A percentile compares a stretch with the other conserved stretches of the same genome.
These are phyloP conservation scores for Lagerstroemia speciosa DNA, from an alignment of 345 rosid genomes.

Conservation along the genomic window DNA sequence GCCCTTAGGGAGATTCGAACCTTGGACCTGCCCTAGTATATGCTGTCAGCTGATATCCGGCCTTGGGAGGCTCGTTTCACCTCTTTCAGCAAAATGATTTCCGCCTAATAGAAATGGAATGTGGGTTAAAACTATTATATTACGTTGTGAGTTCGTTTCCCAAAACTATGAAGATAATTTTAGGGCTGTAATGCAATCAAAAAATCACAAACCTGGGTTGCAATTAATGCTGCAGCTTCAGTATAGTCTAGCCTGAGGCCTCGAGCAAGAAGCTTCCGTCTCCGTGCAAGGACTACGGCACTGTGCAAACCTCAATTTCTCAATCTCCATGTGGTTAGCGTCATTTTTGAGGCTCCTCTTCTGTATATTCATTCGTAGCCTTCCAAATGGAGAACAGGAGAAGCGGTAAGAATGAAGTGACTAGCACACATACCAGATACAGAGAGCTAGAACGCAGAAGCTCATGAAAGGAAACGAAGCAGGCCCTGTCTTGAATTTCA, in stretches of 20 bases:
- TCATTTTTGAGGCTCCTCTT: conserved; percentile 34
- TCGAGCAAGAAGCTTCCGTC: conserved; percentile 95
- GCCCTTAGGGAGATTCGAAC: too few relatives aligned
- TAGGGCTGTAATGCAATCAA: neutral
- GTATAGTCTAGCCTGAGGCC: conserved; percentile 75
- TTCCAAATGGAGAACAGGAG: neutral
- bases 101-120: too few relatives aligned
- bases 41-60: too few relatives aligned
- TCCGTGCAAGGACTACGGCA: conserved; percentile 90
- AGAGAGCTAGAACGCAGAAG: too few relatives aligned
- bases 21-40: too few relatives aligned
- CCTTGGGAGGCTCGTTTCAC: neutral
- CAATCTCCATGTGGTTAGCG: conserved; percentile 71
- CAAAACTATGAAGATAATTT: neutral
- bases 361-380: neutral
- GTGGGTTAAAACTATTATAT: neutral
- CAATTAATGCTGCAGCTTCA: conserved; percentile 83
- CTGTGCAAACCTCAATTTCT: conserved; percentile 67
- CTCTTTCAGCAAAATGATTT: neutral
- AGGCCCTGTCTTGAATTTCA: too few relatives aligned
- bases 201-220: conserved; percentile 52
- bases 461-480: too few relatives aligned
- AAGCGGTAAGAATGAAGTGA: neutral
- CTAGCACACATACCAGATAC: too few relatives aligned
- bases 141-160: too few relatives aligned